Conservation (phyloP, 2,329 filamentous ascomycete species). For the Macrophomina tecta region DNA sequence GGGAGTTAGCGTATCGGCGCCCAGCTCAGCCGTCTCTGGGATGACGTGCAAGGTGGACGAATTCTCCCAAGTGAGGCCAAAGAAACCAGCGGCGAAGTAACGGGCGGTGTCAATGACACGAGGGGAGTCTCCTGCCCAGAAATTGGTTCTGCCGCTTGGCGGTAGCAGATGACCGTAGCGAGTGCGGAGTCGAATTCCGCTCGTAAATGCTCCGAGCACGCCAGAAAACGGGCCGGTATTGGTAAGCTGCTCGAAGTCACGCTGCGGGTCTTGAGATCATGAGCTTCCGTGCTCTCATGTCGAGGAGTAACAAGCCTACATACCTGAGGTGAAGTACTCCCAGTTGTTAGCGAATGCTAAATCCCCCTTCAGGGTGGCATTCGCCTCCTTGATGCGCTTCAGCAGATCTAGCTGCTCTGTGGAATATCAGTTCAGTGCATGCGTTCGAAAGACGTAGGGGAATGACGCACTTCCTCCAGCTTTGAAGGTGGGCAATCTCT, state of each 20-base stretch:
- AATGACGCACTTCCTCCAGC: slow-evolving; percentile 56
- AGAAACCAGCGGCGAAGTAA: slow-evolving; percentile 62
- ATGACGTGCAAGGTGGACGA: slow-evolving; percentile 57
- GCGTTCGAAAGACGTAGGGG: neutral
- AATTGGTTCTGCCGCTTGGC: slow-evolving; percentile 39
- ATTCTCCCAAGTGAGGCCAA: slow-evolving; percentile 56
- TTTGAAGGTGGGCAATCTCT: slow-evolving; percentile 61
- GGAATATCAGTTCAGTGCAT: slow-evolving; percentile 30
- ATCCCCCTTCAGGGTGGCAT: slow-evolving; percentile 54
- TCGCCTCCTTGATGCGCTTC: slow-evolving; percentile 51
- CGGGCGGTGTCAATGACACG: slow-evolving; percentile 63
- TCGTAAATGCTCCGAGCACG: slow-evolving; percentile 59
- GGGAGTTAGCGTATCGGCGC: slow-evolving; percentile 63
- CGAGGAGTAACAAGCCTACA: slow-evolving; percentile 5
- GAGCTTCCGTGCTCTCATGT: neutral
- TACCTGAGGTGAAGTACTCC: slow-evolving; percentile 59
- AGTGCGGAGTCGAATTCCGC: slow-evolving; percentile 60
- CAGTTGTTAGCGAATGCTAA: slow-evolving; percentile 61
- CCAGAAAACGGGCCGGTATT: slow-evolving; percentile 63
- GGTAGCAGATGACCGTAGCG: slow-evolving; percentile 57
- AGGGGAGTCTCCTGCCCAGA: slow-evolving; percentile 62
- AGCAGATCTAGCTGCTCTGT: slow-evolving; percentile 56
- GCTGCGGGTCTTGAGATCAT: slow-evolving; percentile 39
- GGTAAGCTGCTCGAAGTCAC: slow-evolving; percentile 61
- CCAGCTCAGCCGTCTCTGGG: slow-evolving; percentile 57